Conservation (phyloP, 1,284 basidiomycete species). For the Xerocomus amazonicus region DNA sequence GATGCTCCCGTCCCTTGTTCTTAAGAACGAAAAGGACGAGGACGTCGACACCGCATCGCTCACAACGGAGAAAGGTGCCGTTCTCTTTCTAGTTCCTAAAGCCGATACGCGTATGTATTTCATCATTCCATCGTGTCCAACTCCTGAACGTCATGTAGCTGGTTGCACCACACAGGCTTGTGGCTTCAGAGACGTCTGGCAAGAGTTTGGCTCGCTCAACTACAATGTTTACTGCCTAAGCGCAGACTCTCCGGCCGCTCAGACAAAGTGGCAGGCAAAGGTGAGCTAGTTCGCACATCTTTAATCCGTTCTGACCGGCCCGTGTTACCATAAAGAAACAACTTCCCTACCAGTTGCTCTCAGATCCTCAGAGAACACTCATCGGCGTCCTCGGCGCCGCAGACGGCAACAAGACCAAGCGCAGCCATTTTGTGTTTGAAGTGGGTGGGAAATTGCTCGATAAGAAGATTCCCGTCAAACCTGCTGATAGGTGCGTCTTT, state of each 20-base stretch:
- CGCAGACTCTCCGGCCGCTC: slow-evolving; percentile 74
- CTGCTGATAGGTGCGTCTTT: slow-evolving; percentile 64
- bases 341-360: slow-evolving; percentile 82
- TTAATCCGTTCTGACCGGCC: not conserved
- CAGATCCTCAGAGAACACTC: slow-evolving; percentile 78
- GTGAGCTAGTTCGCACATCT: slow-evolving; percentile 34
- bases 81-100: slow-evolving; percentile 82
- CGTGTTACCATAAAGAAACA: slow-evolving; percentile 52
- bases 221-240: slow-evolving; percentile 87
- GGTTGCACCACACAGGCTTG: slow-evolving; percentile 90
- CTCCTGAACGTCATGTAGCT: slow-evolving; percentile 34
- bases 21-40: slow-evolving; percentile 78
- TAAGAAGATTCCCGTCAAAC: slow-evolving; percentile 79
- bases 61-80: slow-evolving; percentile 66
- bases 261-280: slow-evolving; percentile 82
- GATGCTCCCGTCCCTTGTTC: slow-evolving; percentile 65
- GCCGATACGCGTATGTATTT: slow-evolving; percentile 73
- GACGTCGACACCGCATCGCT: slow-evolving; percentile 64
- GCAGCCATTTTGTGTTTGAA: slow-evolving; percentile 88
- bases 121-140: not conserved
- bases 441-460: slow-evolving; percentile 85
- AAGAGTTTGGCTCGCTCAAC: slow-evolving; percentile 64
- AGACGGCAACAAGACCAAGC: slow-evolving; percentile 76
- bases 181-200: slow-evolving; percentile 79
- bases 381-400: slow-evolving; percentile 83